Evolutionary conservation across 2,329 filamentous ascomycete species (phyloP), one percentile per base, ranked within the genome.

Genomic region (Pseudopithomyces maydicus): DNA sequence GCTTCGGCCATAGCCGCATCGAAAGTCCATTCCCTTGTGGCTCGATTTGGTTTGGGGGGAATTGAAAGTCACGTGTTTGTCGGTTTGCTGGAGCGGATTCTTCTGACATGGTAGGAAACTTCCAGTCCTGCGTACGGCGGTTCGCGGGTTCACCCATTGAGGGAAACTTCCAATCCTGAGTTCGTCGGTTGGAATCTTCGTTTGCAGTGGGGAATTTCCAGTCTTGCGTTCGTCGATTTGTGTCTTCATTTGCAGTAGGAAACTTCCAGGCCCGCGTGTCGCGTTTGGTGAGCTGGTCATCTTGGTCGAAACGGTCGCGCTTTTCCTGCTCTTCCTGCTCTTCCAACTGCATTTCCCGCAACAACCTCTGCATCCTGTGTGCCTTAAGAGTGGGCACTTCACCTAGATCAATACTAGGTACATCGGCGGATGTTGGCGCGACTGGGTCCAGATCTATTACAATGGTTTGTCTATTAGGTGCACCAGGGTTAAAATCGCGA

Each of bases 361-460:
- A 68, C 45, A 82, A 77, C 50, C 79, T 76, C 64, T 81, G 82
- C 23, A 81, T 79, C 42, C 82, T 78, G 55, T 81, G 84, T 15
- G 85, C 84, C 56, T 81, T 82, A 52, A 87, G 78, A 1, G 85
- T 88, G 41, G 84, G 79, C 6, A 83, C 80, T 45, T 81, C 79
- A 8, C 80, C 78, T 8, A 82, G 63, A 32, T 77, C 80, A 35
- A 82, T 78, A 22, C 76, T 74, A 2, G 74, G 74, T 8, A 72
- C 60, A 19, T 73, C 71, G 6, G 69, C 65, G 14, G 62, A 59
- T 1, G 68, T 70, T 2, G 74, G 72, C 48, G 71, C 79, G 17
- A 82, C 83, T 39, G 80, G 82, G 67, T 87, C 84, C 36, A 88
- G 78, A 64, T 88, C 84, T 54, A 87, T 85, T 56, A 81, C 74